Base-by-base conservation (phyloP, 73 alveolate species). In the Tetrahymena malaccensis region DNA sequence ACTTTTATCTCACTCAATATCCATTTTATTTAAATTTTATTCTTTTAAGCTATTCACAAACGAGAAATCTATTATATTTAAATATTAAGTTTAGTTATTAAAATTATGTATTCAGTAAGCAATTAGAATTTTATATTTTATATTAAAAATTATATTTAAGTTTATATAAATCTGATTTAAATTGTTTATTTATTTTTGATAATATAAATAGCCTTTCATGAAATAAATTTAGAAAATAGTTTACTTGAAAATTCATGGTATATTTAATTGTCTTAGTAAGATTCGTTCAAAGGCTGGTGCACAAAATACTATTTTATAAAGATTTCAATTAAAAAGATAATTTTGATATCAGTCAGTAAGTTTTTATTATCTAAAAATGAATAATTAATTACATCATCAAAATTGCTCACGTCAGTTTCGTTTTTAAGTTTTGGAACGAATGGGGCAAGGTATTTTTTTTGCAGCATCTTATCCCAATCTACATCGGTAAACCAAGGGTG, bases 401-500 rank as follows among this genome's bases (percentile, higher is more conserved):
- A 97, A 93, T 97, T 95, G 37, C 98, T 93, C 34, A 95, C 93
- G n/a, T 94, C 98, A 15, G 83, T 94, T 27, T 94, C 97, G 19
- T 43, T 17, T 12, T 94, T 94, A 35, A 97, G 83, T 37, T 94
- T 95, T 7, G 99, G 99, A 34, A 94, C 93, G 97, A 98, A 98
- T 33, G 98, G 98, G 2, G 99, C 98, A 58, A 93, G 94, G n/a
- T 97, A 93, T 95, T 93, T 97, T 95, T 97, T 98, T 57, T 95
- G 55, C 25, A 97, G 94, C 93, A 98, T 95, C 21, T 85, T 95
- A 34, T 85, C 98, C 98, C 98, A 96, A 55, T 95, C 94, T 6
- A 96, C 96, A n/a, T 31, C 94, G 9, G 96, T 96, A 96, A 96
- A 96, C 96, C 96, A 96, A 19, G 98, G 97, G 93, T 96, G 98